Conservation (phyloP, 1,284 basidiomycete genomes). For the Amylostereum chailletii region DNA sequence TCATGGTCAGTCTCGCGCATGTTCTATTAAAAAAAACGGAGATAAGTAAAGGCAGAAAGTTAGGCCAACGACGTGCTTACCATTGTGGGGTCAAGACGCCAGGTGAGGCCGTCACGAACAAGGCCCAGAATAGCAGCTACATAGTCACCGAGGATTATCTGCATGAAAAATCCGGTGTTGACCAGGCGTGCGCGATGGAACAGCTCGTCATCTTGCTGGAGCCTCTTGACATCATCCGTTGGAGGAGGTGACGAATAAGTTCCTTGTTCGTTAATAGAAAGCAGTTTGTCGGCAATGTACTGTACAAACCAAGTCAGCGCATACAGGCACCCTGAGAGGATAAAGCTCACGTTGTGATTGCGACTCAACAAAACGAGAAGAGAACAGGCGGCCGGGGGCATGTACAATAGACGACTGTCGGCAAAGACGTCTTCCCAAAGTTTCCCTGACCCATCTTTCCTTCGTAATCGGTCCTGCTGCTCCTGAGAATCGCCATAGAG, state of each 20-base stretch:
- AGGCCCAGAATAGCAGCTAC: slow-evolving; percentile 64
- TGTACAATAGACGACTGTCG: slow-evolving; percentile 57
- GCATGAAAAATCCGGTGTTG: slow-evolving; percentile 69
- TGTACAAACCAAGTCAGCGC: slow-evolving; percentile 18
- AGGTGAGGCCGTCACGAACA: slow-evolving; percentile 47
- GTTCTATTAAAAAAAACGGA: slow-evolving; percentile 21
- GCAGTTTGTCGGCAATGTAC: slow-evolving; percentile 65
- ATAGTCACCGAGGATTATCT: slow-evolving; percentile 64
- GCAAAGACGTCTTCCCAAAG: slow-evolving; percentile 66
- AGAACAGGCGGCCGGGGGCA: slow-evolving; percentile 67
- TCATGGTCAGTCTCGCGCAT: slow-evolving; percentile 37
- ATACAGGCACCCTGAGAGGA: neutral
- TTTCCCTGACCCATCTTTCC: slow-evolving; percentile 54
- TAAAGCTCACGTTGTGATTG: slow-evolving; percentile 59
- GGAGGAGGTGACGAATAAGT: slow-evolving; percentile 28
- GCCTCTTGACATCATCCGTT: slow-evolving; percentile 21
- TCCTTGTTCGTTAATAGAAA: slow-evolving; percentile 59
- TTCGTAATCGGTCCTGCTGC: slow-evolving; percentile 44
- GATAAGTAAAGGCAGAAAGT: neutral
- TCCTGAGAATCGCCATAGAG: slow-evolving; percentile 58
- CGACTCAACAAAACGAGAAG: slow-evolving; percentile 62
- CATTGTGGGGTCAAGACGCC: slow-evolving; percentile 57
- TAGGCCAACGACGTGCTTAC: slow-evolving; percentile 22
- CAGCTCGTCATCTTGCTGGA: slow-evolving; percentile 61
- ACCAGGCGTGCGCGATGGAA: slow-evolving; percentile 70